These are phyloP conservation scores for Populus tremula DNA, from an alignment of 345 rosid genomes.

Conservation along the genomic window DNA sequence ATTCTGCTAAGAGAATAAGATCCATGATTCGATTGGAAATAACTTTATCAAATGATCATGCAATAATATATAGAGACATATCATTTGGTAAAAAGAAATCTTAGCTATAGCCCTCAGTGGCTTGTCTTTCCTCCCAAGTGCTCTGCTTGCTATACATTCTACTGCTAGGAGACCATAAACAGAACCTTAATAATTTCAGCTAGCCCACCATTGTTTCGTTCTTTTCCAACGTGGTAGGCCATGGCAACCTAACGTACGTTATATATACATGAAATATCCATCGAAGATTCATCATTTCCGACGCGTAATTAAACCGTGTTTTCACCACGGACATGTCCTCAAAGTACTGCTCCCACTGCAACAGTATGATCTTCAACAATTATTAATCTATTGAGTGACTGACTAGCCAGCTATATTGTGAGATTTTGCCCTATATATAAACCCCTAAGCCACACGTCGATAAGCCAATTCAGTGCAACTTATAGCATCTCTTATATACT, in stretches of 20 bases:
- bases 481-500: background rate
- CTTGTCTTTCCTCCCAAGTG: background rate
- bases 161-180: background rate
- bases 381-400: background rate
- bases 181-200: background rate
- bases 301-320: background rate
- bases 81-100: background rate
- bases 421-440: background rate
- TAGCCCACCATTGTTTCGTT: background rate
- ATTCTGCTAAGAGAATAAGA: background rate
- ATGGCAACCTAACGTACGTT: background rate
- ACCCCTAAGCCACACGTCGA: background rate
- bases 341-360: background rate
- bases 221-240: slow-evolving; percentile 4
- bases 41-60: background rate
- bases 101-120: background rate
- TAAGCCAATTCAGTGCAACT: background rate
- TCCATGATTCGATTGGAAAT: background rate
- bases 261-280: background rate
- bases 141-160: background rate
- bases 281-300: background rate
- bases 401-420: background rate
- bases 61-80: background rate
- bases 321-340: background rate
- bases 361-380: background rate